Conservation (phyloP, 2,329 filamentous ascomycete species). For the Monilinia aucupariae region DNA sequence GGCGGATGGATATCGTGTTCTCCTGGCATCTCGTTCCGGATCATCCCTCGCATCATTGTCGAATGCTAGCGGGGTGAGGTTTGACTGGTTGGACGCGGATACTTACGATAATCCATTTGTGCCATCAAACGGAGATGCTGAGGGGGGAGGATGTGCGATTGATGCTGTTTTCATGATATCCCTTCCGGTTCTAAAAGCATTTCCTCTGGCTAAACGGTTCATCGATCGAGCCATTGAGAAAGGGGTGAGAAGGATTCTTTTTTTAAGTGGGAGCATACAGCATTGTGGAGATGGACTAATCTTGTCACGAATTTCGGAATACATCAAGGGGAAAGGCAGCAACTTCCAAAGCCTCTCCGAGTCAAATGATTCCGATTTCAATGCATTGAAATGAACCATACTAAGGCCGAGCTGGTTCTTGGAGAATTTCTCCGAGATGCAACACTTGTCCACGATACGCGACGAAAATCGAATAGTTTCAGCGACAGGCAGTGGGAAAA, state of each 20-base stretch:
- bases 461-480: slow-evolving; percentile 41
- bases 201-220: slow-evolving; percentile 38
- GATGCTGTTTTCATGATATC: slow-evolving; percentile 41
- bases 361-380: slow-evolving; percentile 2
- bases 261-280: slow-evolving; percentile 39
- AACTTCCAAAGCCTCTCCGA: too few relatives aligned
- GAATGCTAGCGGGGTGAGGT: slow-evolving; percentile 33
- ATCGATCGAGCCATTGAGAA: slow-evolving; percentile 39
- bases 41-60: slow-evolving; percentile 20
- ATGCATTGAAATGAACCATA: slow-evolving; percentile 41
- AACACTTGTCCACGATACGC: slow-evolving; percentile 35
- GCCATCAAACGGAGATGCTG: not conserved
- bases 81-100: slow-evolving; percentile 42
- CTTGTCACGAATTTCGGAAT: slow-evolving; percentile 38
- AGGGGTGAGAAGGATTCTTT: slow-evolving; percentile 42
- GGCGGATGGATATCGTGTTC: slow-evolving; percentile 29
- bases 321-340: slow-evolving; percentile 33
- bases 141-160: slow-evolving; percentile 24
- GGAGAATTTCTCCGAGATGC: slow-evolving; percentile 42
- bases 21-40: slow-evolving; percentile 40
- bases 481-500: slow-evolving; percentile 34
- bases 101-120: slow-evolving; percentile 39
- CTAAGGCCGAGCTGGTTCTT: slow-evolving; percentile 47
- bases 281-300: slow-evolving; percentile 36
- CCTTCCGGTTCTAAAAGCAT: slow-evolving; percentile 35